Percentiles rank a stretch among this genome's conserved stretches.
Evolutionary conservation across 192 early-diverging fungal species (phyloP).

Genomic region (Piromyces finnis): DNA sequence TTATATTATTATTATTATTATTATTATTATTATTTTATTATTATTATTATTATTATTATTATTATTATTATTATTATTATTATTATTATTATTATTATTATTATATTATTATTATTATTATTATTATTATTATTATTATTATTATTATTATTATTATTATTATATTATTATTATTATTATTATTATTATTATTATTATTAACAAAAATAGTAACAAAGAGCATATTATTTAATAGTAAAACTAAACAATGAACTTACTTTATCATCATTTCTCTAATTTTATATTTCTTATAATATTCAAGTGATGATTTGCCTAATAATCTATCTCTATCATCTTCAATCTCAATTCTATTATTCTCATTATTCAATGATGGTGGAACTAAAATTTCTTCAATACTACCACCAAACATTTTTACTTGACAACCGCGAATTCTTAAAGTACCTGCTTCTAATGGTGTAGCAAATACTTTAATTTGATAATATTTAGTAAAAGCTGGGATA

Average conservation of each 20-base stretch:
- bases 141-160: too few relatives aligned
- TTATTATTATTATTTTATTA: too few relatives aligned
- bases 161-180: too few relatives aligned
- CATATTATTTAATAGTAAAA: too few relatives aligned
- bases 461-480: constrained; percentile 38
- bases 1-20: too few relatives aligned
- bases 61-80: too few relatives aligned
- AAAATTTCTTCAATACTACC: constrained; percentile 5
- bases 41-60: too few relatives aligned
- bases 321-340: constrained; percentile 20
- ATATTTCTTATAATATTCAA: constrained; percentile 8
- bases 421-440: constrained; percentile 40
- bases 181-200: too few relatives aligned
- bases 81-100: too few relatives aligned
- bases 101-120: too few relatives aligned
- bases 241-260: not conserved
- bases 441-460: constrained; percentile 42
- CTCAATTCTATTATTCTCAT: constrained; percentile 9
- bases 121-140: too few relatives aligned
- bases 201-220: too few relatives aligned
- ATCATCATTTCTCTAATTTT: not conserved
- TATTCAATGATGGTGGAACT: constrained; percentile 9
- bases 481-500: constrained; percentile 41
- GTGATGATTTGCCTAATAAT: constrained; percentile 1
- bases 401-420: constrained; percentile 4